Evolutionary conservation across 257 asterid genomes (phyloP).

Genomic region (Solanum rostratum): DNA sequence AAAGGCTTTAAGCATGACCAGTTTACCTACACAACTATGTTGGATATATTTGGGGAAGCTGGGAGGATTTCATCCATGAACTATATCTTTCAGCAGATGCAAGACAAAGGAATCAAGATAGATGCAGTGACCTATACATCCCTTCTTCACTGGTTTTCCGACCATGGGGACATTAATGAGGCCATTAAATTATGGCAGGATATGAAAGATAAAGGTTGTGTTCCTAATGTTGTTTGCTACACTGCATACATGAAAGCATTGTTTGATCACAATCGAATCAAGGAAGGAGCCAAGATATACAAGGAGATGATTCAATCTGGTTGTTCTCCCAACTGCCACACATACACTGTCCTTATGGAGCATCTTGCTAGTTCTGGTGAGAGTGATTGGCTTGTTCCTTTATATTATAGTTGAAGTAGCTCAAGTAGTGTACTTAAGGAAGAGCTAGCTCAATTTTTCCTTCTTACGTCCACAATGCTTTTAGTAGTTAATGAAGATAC

Average conservation of each 20-base stretch:
- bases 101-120: constrained; percentile 53
- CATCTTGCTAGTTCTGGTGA: constrained; percentile 80
- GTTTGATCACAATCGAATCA: constrained; percentile 43
- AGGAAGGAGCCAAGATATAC: constrained; percentile 53
- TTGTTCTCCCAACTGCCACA: constrained; percentile 55
- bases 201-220: constrained; percentile 55
- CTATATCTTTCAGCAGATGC: constrained; percentile 60
- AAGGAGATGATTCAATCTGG: constrained; percentile 81
- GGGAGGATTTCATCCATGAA: constrained; percentile 70
- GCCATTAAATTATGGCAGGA: constrained; percentile 63
- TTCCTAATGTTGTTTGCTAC: constrained; percentile 73
- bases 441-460: neutral
- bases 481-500: neutral
- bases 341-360: constrained; percentile 76
- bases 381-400: constrained; percentile 2
- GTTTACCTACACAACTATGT: constrained; percentile 83
- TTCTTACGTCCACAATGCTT: neutral
- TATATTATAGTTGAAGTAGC: neutral
- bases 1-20: constrained; percentile 77
- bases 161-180: constrained; percentile 63
- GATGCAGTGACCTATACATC: constrained; percentile 82
- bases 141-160: constrained; percentile 75
- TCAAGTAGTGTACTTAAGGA: neutral
- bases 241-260: constrained; percentile 84
- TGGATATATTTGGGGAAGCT: constrained; percentile 96